Percentiles rank a stretch among this genome's conserved stretches.
Conservation (phyloP, 2,329 filamentous ascomycete species). For the Neonectria ditissima region DNA sequence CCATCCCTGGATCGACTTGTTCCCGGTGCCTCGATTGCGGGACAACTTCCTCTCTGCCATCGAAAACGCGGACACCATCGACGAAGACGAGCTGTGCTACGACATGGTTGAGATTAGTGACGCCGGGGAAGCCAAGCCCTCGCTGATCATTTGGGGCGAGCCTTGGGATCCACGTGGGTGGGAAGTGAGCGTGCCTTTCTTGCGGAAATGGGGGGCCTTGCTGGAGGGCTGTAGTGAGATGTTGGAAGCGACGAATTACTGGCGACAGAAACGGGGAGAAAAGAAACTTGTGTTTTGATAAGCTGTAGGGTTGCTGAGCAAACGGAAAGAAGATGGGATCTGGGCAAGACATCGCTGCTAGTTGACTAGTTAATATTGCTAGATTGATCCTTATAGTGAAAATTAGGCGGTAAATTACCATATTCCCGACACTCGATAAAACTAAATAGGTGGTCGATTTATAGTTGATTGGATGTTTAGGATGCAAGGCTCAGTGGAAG, state of each 20-base stretch:
- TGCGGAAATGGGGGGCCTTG: slow-evolving; percentile 57
- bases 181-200: slow-evolving; percentile 60
- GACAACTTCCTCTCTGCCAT: slow-evolving; percentile 22
- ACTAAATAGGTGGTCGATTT: no score
- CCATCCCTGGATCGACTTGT: slow-evolving; percentile 29
- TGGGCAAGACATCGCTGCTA: no score
- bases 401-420: no score
- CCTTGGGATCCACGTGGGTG: slow-evolving; percentile 58
- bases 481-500: no score
- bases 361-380: no score
- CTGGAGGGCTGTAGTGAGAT: slow-evolving; percentile 52
- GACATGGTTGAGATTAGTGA: slow-evolving; percentile 18
- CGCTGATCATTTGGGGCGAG: slow-evolving; percentile 62
- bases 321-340: no score
- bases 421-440: no score
- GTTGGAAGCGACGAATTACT: slow-evolving; percentile 51
- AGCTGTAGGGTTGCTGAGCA: no score
- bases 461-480: no score
- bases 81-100: slow-evolving; percentile 23
- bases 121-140: slow-evolving; percentile 5
- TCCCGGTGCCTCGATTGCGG: slow-evolving; percentile 19
- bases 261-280: slow-evolving; percentile 37
- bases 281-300: background rate
- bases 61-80: background rate
- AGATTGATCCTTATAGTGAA: no score